Evolutionary conservation across 306 rosid species (phyloP).

Genomic region (Rubus idaeus): DNA sequence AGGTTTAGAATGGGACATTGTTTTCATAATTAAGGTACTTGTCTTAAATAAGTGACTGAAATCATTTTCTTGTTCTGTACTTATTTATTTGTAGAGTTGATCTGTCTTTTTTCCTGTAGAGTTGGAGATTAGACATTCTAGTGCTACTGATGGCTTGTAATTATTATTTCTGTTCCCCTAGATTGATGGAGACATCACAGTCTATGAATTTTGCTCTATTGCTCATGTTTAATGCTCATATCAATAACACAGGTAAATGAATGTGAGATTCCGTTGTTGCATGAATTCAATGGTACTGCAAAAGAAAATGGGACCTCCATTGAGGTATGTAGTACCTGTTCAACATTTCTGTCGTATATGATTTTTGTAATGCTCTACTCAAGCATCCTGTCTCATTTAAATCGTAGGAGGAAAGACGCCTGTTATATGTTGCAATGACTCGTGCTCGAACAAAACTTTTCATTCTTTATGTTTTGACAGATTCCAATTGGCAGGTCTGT

Average conservation of each 20-base stretch:
- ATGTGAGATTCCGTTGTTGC: constrained; percentile 82
- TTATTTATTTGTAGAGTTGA: background rate
- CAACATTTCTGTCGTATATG: constrained; percentile 1
- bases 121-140: background rate
- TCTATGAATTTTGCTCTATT: background rate
- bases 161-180: background rate
- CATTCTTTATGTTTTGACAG: constrained; percentile 61
- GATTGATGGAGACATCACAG: background rate
- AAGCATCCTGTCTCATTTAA: constrained; percentile 19
- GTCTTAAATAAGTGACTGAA: background rate
- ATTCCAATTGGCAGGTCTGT: constrained; percentile 89
- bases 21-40: constrained; percentile 90
- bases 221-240: constrained; percentile 26
- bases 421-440: constrained; percentile 95
- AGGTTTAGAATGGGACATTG: constrained; percentile 97
- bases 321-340: constrained; percentile 53
- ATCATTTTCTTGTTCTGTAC: background rate
- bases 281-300: constrained; percentile 60
- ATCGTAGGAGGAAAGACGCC: constrained; percentile 85
- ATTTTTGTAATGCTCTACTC: constrained; percentile 15
- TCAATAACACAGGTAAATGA: constrained; percentile 69
- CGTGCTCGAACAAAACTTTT: constrained; percentile 84
- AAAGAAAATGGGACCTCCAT: constrained; percentile 64
- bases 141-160: background rate
- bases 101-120: background rate